These are phyloP conservation scores for Xylaria intraflava DNA, from an alignment of 495 filamentous ascomycete species.

Conservation along the genomic window DNA sequence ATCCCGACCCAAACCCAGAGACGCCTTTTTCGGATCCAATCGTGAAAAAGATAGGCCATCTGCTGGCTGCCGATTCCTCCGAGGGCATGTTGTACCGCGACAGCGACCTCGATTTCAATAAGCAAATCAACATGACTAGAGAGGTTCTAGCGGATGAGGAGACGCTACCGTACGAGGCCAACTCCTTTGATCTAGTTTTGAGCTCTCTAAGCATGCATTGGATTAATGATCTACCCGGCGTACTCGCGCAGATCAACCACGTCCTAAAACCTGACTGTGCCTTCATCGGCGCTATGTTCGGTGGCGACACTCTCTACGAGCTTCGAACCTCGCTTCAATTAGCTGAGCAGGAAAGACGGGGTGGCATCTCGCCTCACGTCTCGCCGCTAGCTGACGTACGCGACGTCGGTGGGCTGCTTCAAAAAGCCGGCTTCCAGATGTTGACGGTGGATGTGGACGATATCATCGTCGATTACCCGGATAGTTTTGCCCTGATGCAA, in stretches of 20 bases:
- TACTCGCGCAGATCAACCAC: slow-evolving; percentile 72
- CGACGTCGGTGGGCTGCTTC: slow-evolving; percentile 83
- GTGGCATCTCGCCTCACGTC: slow-evolving; percentile 80
- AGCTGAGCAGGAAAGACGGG: slow-evolving; percentile 78
- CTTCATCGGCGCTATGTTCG: slow-evolving; percentile 93
- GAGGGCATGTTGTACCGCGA: slow-evolving; percentile 75
- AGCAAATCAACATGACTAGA: slow-evolving; percentile 60
- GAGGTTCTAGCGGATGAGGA: slow-evolving; percentile 65
- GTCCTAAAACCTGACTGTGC: slow-evolving; percentile 85
- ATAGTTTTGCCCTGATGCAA: slow-evolving; percentile 82
- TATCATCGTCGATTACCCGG: slow-evolving; percentile 91
- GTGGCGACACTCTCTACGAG: slow-evolving; percentile 91
- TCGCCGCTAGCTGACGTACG: slow-evolving; percentile 87
- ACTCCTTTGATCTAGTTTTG: slow-evolving; percentile 81
- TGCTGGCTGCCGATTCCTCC: slow-evolving; percentile 79
- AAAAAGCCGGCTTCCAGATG: slow-evolving; percentile 86
- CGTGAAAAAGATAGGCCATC: slow-evolving; percentile 55
- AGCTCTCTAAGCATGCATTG: slow-evolving; percentile 88
- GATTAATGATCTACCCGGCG: slow-evolving; percentile 89
- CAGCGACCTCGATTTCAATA: slow-evolving; percentile 66
- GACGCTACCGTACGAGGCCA: slow-evolving; percentile 66
- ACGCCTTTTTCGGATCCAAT: slow-evolving; percentile 54
- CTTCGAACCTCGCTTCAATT: slow-evolving; percentile 90
- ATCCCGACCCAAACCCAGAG: slow-evolving; percentile 52
- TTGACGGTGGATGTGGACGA: slow-evolving; percentile 97